A percentile compares a stretch with the other conserved stretches of the same genome.
Conservation (phyloP, 345 rosid genomes). For the Salix arbutifolia region DNA sequence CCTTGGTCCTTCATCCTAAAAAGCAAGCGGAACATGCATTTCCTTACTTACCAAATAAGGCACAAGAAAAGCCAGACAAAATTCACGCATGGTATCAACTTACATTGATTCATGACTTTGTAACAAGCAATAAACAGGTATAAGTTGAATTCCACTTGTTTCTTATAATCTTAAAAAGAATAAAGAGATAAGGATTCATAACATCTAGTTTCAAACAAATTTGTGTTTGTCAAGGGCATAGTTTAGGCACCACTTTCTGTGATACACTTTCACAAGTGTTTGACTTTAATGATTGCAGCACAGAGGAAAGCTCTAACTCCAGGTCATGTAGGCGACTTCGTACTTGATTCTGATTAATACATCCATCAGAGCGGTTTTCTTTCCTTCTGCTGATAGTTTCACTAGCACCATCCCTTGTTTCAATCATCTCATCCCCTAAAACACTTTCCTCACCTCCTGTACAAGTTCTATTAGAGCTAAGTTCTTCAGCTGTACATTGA, state of each 20-base stretch:
- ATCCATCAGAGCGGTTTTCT: slow-evolving; percentile 29
- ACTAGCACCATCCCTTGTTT: slow-evolving; percentile 24
- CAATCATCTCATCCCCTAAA: slow-evolving; percentile 25
- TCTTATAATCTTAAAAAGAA: not conserved
- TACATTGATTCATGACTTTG: not conserved
- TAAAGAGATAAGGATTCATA: not conserved
- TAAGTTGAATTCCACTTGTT: not conserved
- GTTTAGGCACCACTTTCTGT: slow-evolving; percentile 38
- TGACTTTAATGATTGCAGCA: slow-evolving; percentile 58
- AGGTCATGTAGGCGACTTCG: slow-evolving; percentile 58
- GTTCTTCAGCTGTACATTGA: slow-evolving; percentile 56
- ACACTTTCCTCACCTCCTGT: slow-evolving; percentile 4
- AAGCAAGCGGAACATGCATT: not conserved
- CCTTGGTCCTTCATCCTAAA: not conserved
- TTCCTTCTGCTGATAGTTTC: slow-evolving; percentile 30
- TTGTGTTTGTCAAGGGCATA: not conserved
- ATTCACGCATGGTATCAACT: not conserved
- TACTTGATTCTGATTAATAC: slow-evolving; percentile 35
- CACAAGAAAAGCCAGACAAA: not conserved
- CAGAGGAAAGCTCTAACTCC: slow-evolving; percentile 74
- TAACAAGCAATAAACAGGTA: not conserved
- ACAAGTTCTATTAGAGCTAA: slow-evolving; percentile 13
- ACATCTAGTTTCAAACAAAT: not conserved
- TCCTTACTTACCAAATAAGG: not conserved
- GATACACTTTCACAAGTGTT: slow-evolving; percentile 32